A percentile compares a stretch with the other conserved stretches of the same genome.
Evolutionary conservation across 2,329 filamentous ascomycete genomes (phyloP).

Genomic region (Pseudogymnoascus sp.): DNA sequence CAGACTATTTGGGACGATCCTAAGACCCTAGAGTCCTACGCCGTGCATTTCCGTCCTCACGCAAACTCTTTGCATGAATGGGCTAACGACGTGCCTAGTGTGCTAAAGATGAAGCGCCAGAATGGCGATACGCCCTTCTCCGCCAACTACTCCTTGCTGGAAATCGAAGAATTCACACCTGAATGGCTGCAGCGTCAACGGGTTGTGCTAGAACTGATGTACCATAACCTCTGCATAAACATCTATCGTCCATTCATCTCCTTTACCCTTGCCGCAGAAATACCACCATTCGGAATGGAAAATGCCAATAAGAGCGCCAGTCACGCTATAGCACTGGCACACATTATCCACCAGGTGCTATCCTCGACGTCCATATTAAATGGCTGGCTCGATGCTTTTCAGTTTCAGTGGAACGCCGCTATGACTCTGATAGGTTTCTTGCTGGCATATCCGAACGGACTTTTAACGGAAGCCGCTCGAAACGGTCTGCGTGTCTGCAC

Average conservation of each 20-base stretch:
- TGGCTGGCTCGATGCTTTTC: slow-evolving; percentile 34
- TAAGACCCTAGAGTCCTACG: slow-evolving; percentile 22
- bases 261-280: slow-evolving; percentile 22
- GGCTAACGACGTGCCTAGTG: slow-evolving; percentile 30
- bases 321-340: slow-evolving; percentile 32
- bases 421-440: slow-evolving; percentile 35
- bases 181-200: slow-evolving; percentile 37
- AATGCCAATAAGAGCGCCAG: slow-evolving; percentile 26
- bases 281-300: slow-evolving; percentile 21
- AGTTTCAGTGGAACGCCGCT: slow-evolving; percentile 37
- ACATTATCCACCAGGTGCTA: slow-evolving; percentile 32
- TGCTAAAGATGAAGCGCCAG: slow-evolving; percentile 26
- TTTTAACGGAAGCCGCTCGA: no score
- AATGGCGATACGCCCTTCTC: slow-evolving; percentile 29
- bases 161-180: slow-evolving; percentile 31
- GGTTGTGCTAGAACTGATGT: slow-evolving; percentile 35
- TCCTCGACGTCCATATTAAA: slow-evolving; percentile 27
- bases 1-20: slow-evolving; percentile 24
- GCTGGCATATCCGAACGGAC: slow-evolving; percentile 29
- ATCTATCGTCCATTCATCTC: slow-evolving; percentile 35
- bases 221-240: slow-evolving; percentile 33
- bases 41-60: slow-evolving; percentile 22
- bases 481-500: no score
- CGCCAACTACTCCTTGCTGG: slow-evolving; percentile 29
- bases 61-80: slow-evolving; percentile 27